Percentiles rank a stretch among this genome's conserved stretches.
Evolutionary conservation across 208 protist species (phyloP).

Genomic region (Leishmania major): DNA sequence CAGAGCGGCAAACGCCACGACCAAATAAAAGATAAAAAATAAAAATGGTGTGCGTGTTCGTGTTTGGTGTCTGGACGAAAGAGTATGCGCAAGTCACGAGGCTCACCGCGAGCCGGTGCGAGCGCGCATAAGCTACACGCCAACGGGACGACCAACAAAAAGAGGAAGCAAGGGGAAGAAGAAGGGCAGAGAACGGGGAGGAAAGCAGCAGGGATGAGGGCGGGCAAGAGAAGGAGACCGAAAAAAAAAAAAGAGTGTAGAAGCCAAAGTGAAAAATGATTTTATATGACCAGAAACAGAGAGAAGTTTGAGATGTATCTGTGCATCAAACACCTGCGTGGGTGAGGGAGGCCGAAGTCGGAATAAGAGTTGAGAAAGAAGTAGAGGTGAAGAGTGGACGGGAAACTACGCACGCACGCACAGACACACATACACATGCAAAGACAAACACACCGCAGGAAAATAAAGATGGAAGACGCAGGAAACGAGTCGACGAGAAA

Average conservation of each 20-base stretch:
- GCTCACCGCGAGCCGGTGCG: not conserved
- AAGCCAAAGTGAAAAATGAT: not conserved
- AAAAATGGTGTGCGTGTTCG: not conserved
- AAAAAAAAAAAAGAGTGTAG: conserved; percentile 1
- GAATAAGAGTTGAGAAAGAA: not conserved
- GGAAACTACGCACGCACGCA: not conserved
- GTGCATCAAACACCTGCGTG: not conserved
- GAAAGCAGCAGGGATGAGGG: not conserved
- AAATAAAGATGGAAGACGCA: not conserved
- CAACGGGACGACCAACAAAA: not conserved
- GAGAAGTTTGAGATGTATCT: not conserved
- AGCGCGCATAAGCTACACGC: not conserved
- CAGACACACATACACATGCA: not conserved
- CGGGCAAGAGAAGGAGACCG: not conserved
- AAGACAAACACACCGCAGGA: not conserved
- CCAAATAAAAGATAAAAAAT: not conserved
- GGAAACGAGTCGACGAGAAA: not conserved
- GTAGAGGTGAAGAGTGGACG: not conserved
- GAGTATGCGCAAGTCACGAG: not conserved
- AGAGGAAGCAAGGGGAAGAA: not conserved
- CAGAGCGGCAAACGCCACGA: not conserved
- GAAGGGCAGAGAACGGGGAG: not conserved
- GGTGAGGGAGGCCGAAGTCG: not conserved
- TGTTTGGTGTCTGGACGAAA: not conserved
- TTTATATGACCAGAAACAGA: not conserved